Evolutionary conservation across 108 stramenopile genomes (phyloP).

Genomic region (Cyclotella distinguenda): DNA sequence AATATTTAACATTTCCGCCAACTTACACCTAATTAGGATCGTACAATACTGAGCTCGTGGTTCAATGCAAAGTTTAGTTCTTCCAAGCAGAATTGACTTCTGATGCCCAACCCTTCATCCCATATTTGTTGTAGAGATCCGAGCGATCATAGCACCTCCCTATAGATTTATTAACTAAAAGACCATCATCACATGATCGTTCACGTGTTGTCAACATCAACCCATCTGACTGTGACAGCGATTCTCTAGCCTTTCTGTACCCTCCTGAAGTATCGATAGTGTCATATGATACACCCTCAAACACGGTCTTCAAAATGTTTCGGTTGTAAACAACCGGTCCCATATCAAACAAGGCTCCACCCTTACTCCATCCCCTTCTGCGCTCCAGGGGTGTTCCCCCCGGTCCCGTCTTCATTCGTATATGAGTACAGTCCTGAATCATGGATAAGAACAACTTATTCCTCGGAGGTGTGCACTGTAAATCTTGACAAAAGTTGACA

Average conservation of each 20-base stretch:
- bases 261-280: neutral
- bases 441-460: slow-evolving; percentile 16
- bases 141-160: neutral
- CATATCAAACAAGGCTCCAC: slow-evolving; percentile 20
- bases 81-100: slow-evolving; percentile 19
- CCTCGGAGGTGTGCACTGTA: slow-evolving; percentile 18
- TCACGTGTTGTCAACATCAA: slow-evolving; percentile 20
- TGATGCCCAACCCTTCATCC: slow-evolving; percentile 11
- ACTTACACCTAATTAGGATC: neutral
- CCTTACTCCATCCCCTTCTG: slow-evolving; percentile 20
- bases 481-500: slow-evolving; percentile 37
- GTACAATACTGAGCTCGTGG: neutral
- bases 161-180: slow-evolving; percentile 11
- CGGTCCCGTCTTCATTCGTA: slow-evolving; percentile 2
- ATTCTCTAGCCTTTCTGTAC: slow-evolving; percentile 7
- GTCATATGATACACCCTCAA: slow-evolving; percentile 7
- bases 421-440: slow-evolving; percentile 4
- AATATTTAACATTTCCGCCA: too few relatives aligned
- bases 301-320: slow-evolving; percentile 10
- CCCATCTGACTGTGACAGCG: slow-evolving; percentile 1
- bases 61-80: too few relatives aligned
- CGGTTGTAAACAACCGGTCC: slow-evolving; percentile 16
- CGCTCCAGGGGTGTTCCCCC: slow-evolving; percentile 11
- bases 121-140: slow-evolving; percentile 10
- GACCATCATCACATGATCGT: neutral